Evolutionary conservation across 805 yeast genomes (phyloP), one percentile per base, ranked within the genome.

Genomic region (Candida koratica): DNA sequence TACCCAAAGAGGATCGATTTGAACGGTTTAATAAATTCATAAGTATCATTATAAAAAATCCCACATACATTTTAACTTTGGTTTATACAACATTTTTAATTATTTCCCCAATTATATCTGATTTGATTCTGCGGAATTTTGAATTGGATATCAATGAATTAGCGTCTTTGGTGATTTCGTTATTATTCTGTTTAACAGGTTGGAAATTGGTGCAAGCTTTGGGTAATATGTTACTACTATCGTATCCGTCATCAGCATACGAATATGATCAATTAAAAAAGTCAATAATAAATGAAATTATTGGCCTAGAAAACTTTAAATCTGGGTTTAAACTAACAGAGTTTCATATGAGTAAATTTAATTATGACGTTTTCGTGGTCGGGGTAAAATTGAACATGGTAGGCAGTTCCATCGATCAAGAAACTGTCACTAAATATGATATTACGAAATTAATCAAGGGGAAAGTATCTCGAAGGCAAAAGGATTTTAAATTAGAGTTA

Each of bases 391-490:
- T 84, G 3, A 56, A 55, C 14, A 77, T 84, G 82, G 56, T 61
- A 31, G 89, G 89, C n/a, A 84, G 81, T 1, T 74, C 83, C 4
- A 76, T 75, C 43, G 85, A 81, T 37, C 88, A 82, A 30, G 90
- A 83, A 52, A 56, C 76, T 1, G 58, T 66, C 20, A 49, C 84
- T 22, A 54, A 83, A 28, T 69, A 67, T 41, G 78, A 78, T 39
- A 58, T 73, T 2, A 55, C 60, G 27, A 60, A 71, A 22, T 55
- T 75, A 6, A 58, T 78, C 4, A 52, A 59, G 27, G 58, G 55
- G 11, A 51, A 61, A 11, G 43, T 72, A 38, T 45, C 45, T 18
- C 49, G 34, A 22, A 26, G 45, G 7, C 42, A 49, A 17, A 47
- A 48, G 13, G 60, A 55, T 16, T 39, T 31, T 20, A 51, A 52